Percentiles rank a stretch among this genome's conserved stretches.
Evolutionary conservation across 257 asterid species (phyloP).

Genomic region (Jacaranda copaia): DNA sequence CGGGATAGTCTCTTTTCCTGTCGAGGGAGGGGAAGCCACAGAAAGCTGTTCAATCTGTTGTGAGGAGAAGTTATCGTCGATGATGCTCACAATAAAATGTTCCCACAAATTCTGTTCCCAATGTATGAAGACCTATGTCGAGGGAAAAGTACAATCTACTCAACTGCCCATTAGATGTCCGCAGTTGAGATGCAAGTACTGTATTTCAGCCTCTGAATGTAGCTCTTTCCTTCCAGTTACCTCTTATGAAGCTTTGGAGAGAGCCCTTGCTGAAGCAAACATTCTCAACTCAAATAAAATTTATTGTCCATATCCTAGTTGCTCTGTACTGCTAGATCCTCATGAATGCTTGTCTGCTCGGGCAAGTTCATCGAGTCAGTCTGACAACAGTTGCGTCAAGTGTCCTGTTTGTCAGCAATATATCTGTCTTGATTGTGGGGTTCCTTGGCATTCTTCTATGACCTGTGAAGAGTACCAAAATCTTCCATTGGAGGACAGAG

Average conservation of each 20-base stretch:
- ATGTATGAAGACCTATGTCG: conserved; percentile 86
- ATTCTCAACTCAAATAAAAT: conserved; percentile 50
- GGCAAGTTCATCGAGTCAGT: conserved; percentile 64
- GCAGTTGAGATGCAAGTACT: conserved; percentile 72
- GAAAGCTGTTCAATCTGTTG: conserved; percentile 86
- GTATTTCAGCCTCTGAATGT: conserved; percentile 68
- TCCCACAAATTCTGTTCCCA: conserved; percentile 90
- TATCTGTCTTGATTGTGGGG: conserved; percentile 79
- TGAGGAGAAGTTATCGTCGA: conserved; percentile 73
- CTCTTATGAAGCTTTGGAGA: conserved; percentile 71
- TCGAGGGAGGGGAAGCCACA: conserved; percentile 45
- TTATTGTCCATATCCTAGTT: conserved; percentile 74
- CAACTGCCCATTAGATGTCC: conserved; percentile 87
- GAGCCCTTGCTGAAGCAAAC: conserved; percentile 61
- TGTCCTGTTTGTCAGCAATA: conserved; percentile 80
- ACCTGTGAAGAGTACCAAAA: conserved; percentile 79
- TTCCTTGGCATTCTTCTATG: conserved; percentile 90
- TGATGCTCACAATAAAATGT: conserved; percentile 78
- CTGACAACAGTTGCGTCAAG: conserved; percentile 66
- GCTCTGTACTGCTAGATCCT: conserved; percentile 78
- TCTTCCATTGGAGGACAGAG: conserved; percentile 74
- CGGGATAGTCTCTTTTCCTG: conserved; percentile 70
- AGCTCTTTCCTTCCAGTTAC: conserved; percentile 72
- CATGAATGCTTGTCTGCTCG: conserved; percentile 60
- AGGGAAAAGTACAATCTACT: conserved; percentile 63